Conservation (phyloP, 1,284 basidiomycete species). For the Naganishia sp. region DNA sequence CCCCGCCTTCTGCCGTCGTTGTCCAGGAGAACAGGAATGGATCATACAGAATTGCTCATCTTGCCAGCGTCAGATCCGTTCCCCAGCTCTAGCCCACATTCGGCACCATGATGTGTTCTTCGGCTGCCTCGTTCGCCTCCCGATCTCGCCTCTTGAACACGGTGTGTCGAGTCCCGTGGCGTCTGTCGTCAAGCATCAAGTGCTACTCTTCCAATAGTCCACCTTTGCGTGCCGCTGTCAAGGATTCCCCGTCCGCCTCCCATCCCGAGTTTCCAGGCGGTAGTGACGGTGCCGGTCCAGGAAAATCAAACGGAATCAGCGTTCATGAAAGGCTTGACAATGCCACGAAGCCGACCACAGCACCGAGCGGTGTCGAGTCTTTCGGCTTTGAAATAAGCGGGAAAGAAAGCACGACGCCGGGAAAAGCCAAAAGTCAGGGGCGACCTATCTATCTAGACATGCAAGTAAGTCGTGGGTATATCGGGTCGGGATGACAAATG, state of each 20-base stretch:
- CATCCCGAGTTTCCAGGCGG: constrained; percentile 9
- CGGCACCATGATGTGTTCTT: neutral
- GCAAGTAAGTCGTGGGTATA: constrained; percentile 63
- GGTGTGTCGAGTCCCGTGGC: neutral
- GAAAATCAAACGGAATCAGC: constrained; percentile 1
- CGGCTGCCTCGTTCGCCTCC: neutral
- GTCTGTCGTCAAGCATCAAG: neutral
- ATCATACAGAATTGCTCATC: too few relatives aligned
- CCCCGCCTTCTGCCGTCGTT: too few relatives aligned
- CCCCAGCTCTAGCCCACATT: neutral
- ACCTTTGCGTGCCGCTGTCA: constrained; percentile 7
- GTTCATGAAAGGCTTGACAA: constrained; percentile 3
- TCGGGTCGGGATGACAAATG: neutral
- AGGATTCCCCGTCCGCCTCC: constrained; percentile 9
- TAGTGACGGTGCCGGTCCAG: constrained; percentile 2
- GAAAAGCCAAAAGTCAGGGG: constrained; percentile 63
- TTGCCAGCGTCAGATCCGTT: neutral
- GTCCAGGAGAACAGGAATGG: too few relatives aligned
- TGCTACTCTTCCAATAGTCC: neutral
- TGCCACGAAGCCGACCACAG: too few relatives aligned
- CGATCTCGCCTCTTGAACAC: neutral
- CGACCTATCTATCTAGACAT: constrained; percentile 94
- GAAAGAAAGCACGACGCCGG: constrained; percentile 63
- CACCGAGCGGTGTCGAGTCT: neutral
- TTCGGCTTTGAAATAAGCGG: constrained; percentile 81